These are phyloP conservation scores for Tetraselmis striata DNA, from an alignment of 139 green algal genomes.

Conservation along the genomic window DNA sequence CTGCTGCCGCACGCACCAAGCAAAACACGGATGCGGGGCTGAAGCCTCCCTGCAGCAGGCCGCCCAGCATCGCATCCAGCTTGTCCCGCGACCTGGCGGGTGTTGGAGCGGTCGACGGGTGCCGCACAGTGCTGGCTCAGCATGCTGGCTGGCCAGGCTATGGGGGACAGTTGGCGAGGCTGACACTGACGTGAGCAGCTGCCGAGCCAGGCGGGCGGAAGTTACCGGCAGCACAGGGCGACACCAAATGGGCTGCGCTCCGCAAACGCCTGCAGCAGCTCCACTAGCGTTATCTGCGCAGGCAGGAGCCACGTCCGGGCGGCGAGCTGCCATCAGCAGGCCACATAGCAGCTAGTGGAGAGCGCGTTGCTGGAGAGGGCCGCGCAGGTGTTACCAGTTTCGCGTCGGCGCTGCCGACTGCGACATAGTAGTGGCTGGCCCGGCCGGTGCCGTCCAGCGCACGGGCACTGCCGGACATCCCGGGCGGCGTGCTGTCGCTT, in stretches of 20 bases:
- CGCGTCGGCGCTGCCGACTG: background rate
- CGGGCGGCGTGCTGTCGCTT: no score
- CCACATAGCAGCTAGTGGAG: background rate
- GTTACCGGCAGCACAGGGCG: background rate
- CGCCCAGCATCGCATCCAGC: background rate
- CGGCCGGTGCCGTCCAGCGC: background rate
- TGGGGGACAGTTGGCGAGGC: no score
- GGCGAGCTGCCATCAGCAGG: background rate
- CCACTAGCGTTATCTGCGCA: background rate
- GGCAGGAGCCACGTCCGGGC: background rate
- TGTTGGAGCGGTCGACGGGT: no score
- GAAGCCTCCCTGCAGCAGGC: background rate
- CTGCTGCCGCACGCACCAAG: no score
- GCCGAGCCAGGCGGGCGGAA: no score
- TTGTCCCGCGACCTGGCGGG: background rate
- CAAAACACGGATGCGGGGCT: background rate
- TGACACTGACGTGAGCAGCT: no score
- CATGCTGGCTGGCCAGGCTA: no score
- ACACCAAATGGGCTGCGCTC: background rate
- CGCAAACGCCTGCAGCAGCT: background rate
- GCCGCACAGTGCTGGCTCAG: no score
- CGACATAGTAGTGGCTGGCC: background rate
- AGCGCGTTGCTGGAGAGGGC: background rate
- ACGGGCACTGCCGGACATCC: no score
- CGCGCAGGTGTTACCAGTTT: background rate